Conservation (phyloP, 2,329 filamentous ascomycete genomes). For the Tetracladium maxilliforme region DNA sequence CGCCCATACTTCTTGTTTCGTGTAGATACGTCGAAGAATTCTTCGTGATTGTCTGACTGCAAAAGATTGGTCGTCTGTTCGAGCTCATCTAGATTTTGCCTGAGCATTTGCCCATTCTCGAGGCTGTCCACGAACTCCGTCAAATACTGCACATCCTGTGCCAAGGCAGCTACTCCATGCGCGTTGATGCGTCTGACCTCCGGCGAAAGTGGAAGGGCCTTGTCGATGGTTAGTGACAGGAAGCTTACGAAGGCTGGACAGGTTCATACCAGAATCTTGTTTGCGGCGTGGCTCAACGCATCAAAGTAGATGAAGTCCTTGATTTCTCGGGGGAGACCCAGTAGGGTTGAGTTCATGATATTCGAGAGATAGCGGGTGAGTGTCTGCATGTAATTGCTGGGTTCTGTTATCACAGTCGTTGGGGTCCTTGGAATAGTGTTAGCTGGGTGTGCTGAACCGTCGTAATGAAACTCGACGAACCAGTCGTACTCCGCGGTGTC, state of each 20-base stretch:
- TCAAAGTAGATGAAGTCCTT: slow-evolving; percentile 98
- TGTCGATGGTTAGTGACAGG: too few species aligned
- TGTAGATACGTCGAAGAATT: slow-evolving; percentile 86
- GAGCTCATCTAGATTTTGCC: slow-evolving; percentile 81
- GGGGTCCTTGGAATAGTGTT: slow-evolving; percentile 28
- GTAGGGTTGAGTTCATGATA: slow-evolving; percentile 89
- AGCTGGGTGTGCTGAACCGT: slow-evolving; percentile 13
- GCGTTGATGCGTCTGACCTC: slow-evolving; percentile 78
- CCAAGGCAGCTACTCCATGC: slow-evolving; percentile 67
- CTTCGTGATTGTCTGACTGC: slow-evolving; percentile 79
- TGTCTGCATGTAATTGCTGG: slow-evolving; percentile 90
- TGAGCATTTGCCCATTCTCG: slow-evolving; percentile 70
- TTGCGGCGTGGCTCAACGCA: slow-evolving; percentile 78
- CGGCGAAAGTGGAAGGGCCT: slow-evolving; percentile 36
- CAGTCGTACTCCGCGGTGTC: slow-evolving; percentile 97
- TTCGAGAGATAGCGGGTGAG: slow-evolving; percentile 85
- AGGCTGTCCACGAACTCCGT: slow-evolving; percentile 76
- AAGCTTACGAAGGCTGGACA: slow-evolving; percentile 2
- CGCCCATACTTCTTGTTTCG: slow-evolving; percentile 88
- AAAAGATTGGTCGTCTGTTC: slow-evolving; percentile 86
- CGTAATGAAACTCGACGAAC: slow-evolving; percentile 25
- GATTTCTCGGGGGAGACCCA: slow-evolving; percentile 88
- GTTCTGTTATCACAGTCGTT: slow-evolving; percentile 48
- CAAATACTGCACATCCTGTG: slow-evolving; percentile 72
- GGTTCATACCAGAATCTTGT: slow-evolving; percentile 55